These are phyloP conservation scores for Tetrahymena borealis DNA, from an alignment of 73 alveolate species.

Conservation along the genomic window DNA sequence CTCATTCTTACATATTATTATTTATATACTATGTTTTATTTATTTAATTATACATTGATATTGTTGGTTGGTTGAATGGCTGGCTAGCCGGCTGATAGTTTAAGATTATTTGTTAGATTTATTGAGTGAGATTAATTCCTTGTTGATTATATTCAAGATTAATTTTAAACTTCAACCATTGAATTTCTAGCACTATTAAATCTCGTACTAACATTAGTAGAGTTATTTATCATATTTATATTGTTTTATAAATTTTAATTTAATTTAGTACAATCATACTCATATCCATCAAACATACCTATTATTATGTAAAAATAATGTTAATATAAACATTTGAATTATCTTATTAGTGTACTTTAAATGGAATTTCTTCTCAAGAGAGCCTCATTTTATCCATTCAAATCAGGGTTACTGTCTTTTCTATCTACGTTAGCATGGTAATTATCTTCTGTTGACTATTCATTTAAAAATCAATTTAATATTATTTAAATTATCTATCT, in stretches of 20 bases:
- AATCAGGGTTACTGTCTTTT: constrained; percentile 31
- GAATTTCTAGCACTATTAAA: background rate
- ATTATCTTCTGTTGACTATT: constrained; percentile 23
- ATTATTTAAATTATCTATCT: background rate
- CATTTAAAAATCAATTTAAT: constrained; percentile 4
- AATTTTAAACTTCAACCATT: background rate
- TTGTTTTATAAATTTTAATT: background rate
- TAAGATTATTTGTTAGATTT: background rate
- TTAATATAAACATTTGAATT: background rate
- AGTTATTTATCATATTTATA: background rate
- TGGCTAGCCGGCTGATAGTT: no score
- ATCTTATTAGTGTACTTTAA: constrained; percentile 24
- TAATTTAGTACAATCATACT: background rate
- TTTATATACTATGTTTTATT: no score
- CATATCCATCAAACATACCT: background rate
- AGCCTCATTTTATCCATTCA: constrained; percentile 23
- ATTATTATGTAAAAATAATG: background rate
- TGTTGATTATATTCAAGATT: background rate
- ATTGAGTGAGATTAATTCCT: background rate
- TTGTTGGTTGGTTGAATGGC: no score
- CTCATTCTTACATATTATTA: no score
- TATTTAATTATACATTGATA: no score
- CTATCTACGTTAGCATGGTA: constrained; percentile 5
- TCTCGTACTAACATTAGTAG: background rate
- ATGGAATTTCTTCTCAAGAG: constrained; percentile 50